These are phyloP conservation scores for Elsinoe necatrix DNA, from an alignment of 2,329 filamentous ascomycete genomes.

Conservation along the genomic window DNA sequence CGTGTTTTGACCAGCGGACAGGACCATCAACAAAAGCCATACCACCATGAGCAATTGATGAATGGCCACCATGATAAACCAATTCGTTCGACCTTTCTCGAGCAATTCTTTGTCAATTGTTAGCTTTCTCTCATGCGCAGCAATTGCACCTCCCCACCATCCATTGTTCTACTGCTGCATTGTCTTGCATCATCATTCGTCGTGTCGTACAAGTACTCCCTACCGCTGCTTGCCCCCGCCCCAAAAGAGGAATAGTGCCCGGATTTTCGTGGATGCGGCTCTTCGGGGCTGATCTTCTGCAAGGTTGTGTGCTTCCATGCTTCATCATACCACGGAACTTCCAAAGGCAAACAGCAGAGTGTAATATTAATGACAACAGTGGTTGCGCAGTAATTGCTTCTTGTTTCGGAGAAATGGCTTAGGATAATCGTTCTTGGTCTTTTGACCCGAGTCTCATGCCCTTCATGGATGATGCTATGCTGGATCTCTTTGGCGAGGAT, in stretches of 20 bases:
- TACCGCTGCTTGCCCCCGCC: neutral
- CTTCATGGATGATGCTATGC: slow-evolving; percentile 37
- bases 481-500: slow-evolving; percentile 67
- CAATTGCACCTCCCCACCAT: neutral
- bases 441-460: slow-evolving; percentile 12
- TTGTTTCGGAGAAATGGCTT: neutral
- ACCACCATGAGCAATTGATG: neutral
- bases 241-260: neutral
- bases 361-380: neutral
- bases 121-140: neutral
- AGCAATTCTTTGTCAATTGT: neutral
- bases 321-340: neutral
- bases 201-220: no score
- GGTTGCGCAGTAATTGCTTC: neutral
- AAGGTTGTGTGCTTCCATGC: neutral
- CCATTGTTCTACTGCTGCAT: neutral
- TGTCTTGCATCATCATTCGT: neutral
- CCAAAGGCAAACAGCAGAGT: neutral
- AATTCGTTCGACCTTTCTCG: neutral
- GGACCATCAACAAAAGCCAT: slow-evolving; percentile 1
- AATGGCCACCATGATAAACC: neutral
- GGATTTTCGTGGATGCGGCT: neutral
- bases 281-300: neutral
- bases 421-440: neutral
- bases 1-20: neutral